Evolutionary conservation across 768 basidiomycete genomes (phyloP).

Genomic region (Mycena maculata): DNA sequence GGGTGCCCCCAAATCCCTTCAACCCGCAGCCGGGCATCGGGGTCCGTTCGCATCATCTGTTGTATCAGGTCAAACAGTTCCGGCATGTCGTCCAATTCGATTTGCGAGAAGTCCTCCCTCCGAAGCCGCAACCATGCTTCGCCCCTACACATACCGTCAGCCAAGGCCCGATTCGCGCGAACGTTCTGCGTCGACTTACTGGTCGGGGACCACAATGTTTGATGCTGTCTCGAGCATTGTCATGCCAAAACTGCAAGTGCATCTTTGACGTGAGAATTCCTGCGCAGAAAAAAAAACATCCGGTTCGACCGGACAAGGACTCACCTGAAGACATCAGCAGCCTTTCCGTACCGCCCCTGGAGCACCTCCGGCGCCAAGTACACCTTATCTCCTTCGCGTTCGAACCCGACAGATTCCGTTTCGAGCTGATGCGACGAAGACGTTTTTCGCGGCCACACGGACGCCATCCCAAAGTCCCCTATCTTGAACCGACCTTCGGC

Average conservation of each 20-base stretch:
- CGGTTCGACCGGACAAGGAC: conserved; percentile 55
- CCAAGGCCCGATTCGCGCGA: conserved; percentile 35
- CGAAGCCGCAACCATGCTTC: conserved; percentile 94
- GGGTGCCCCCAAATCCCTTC: conserved; percentile 69
- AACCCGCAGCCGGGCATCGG: conserved; percentile 67
- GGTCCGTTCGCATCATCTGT: conserved; percentile 83
- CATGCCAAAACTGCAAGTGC: conserved; percentile 83
- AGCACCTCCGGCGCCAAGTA: conserved; percentile 98
- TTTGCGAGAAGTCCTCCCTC: conserved; percentile 89
- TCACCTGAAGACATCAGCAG: conserved; percentile 97
- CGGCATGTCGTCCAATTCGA: conserved; percentile 74
- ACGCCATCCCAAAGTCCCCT: conserved; percentile 99
- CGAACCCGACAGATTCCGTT: conserved; percentile 67
- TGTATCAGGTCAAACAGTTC: conserved; percentile 76
- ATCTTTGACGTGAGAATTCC: conserved; percentile 52
- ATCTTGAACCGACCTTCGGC: conserved; percentile 91
- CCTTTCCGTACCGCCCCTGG: conserved; percentile 90
- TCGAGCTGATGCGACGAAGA: conserved; percentile 37
- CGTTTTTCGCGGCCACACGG: conserved; percentile 79
- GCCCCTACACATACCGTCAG: conserved; percentile 69
- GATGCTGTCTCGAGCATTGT: conserved; percentile 94
- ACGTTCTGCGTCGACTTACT: conserved; percentile 68
- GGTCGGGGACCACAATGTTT: conserved; percentile 97
- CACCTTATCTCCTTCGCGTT: conserved; percentile 96
- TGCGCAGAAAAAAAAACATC: conserved; percentile 36